Conservation (phyloP, 164 flowering plant species). For the Chimonanthus salicifolius region DNA sequence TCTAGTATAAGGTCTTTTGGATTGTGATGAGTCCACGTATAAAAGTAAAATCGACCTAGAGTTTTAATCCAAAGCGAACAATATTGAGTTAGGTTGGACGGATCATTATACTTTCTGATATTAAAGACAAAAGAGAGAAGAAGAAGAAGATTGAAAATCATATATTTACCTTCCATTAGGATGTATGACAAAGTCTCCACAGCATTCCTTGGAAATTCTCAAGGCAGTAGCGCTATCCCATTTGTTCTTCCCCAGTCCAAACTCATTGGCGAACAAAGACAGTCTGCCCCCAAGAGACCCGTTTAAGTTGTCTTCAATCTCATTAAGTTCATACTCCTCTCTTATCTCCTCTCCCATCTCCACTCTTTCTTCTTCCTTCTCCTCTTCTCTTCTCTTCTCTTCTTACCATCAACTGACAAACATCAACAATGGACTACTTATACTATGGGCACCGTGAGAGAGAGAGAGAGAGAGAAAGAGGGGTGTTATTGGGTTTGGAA, state of each 20-base stretch:
- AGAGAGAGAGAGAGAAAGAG: too few species aligned
- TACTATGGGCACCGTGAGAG: background rate
- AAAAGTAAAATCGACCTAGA: too few species aligned
- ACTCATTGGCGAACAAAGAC: constrained; percentile 7
- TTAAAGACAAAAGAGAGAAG: too few species aligned
- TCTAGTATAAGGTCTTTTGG: too few species aligned
- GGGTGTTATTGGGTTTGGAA: background rate
- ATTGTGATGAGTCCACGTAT: too few species aligned
- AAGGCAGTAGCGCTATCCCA: constrained; percentile 6
- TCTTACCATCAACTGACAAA: background rate
- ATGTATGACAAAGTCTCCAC: constrained; percentile 15
- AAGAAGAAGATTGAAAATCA: background rate
- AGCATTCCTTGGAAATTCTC: constrained; percentile 7
- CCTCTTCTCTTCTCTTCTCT: background rate
- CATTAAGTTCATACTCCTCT: constrained; percentile 15
- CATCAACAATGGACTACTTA: background rate
- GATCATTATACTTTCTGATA: too few species aligned
- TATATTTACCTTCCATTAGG: constrained; percentile 17
- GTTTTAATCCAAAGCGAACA: too few species aligned
- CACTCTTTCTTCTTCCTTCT: background rate
- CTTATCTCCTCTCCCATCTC: constrained; percentile 12
- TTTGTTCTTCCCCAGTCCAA: constrained; percentile 4
- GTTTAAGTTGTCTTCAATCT: constrained; percentile 14
- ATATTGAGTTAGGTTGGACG: too few species aligned
- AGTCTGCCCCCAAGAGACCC: constrained; percentile 14